Base-by-base conservation (phyloP, 2,329 filamentous ascomycete species). In the Zelopaecilomyces penicillatus region DNA sequence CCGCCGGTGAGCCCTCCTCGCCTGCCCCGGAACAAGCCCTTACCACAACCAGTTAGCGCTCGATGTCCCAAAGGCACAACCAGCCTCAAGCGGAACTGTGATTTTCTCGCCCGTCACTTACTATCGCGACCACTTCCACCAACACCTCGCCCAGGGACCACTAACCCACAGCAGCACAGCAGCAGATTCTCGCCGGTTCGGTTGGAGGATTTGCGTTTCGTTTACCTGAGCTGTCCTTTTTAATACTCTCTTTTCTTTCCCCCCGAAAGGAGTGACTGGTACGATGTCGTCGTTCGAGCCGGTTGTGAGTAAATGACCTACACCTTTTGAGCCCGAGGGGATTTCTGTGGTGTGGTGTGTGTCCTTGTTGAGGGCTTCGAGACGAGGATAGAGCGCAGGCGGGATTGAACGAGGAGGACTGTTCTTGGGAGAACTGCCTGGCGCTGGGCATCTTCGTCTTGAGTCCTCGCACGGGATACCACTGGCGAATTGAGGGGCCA, bases 281-380 rank as follows among this genome's bases (percentile, higher is more conserved):
- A 78, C 73, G 66, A 82, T 83, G 79, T 82, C 79, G 68, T 77
- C 75, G 64, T 83, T 83, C 71, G 80, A 83, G 75, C 67, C 71
- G 69, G 78, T 82, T 75, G 80, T 83, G 73, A 82, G 80, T 83
- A 62, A 44, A 19, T 19, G 19, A 19, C 41, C 43, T 40, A 39
- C 35, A 41, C 10, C n/a, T 30, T 36, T 33, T 37, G 12, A 27
- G 30, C 33, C 34, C 41, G 19, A 19, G 19, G 19, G 19, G 19
- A 19, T 19, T 12, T 34, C 9, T 34, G 32, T 34, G 32, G 32
- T 12, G 9, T 34, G 32, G 32, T 34, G 9, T 9, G 9, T 34
- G 32, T 34, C 9, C 12, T 34, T 34, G 12, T 34, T 9, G 12
- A 34, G 32, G 9, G 32, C 19, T 19, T 19, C 19, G 19, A 37